Evolutionary conservation across 106 monocot genomes (phyloP).

Genomic region (Dendrobium chrysotoxum): DNA sequence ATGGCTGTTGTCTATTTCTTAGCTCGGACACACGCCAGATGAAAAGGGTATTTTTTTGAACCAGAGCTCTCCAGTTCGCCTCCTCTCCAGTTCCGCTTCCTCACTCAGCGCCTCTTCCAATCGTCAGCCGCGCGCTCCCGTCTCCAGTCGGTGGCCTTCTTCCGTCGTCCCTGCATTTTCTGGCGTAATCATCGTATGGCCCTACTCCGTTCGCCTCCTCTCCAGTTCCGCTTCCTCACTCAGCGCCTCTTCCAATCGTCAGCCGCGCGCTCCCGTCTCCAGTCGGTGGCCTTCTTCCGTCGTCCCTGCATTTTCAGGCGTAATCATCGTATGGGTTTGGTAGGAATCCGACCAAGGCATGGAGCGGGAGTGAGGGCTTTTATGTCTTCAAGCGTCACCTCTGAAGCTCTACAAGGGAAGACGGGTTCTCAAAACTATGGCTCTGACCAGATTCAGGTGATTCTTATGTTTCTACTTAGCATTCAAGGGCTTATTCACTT

Average conservation of each 20-base stretch:
- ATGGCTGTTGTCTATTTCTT: neutral
- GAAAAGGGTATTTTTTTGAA: neutral
- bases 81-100: slow-evolving; percentile 27
- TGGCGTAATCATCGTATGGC: slow-evolving; percentile 29
- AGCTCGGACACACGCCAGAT: too few relatives aligned
- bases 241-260: slow-evolving; percentile 28
- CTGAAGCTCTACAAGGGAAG: slow-evolving; percentile 43
- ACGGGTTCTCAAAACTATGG: slow-evolving; percentile 30
- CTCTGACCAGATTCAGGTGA: slow-evolving; percentile 70
- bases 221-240: slow-evolving; percentile 27
- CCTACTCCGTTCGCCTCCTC: slow-evolving; percentile 22
- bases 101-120: slow-evolving; percentile 23
- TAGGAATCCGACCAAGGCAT: slow-evolving; percentile 5
- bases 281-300: slow-evolving; percentile 1
- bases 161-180: slow-evolving; percentile 17
- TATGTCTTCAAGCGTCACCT: slow-evolving; percentile 35
- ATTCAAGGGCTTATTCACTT: neutral
- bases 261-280: slow-evolving; percentile 5
- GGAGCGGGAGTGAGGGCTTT: slow-evolving; percentile 41
- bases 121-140: slow-evolving; percentile 16
- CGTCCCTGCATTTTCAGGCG: slow-evolving; percentile 13
- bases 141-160: neutral
- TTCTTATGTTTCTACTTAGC: neutral
- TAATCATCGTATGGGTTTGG: slow-evolving; percentile 12
- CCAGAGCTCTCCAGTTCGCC: slow-evolving; percentile 4